Base-by-base conservation (phyloP, 163 green algal genomes). In the Trebouxiophyceae sp. region DNA sequence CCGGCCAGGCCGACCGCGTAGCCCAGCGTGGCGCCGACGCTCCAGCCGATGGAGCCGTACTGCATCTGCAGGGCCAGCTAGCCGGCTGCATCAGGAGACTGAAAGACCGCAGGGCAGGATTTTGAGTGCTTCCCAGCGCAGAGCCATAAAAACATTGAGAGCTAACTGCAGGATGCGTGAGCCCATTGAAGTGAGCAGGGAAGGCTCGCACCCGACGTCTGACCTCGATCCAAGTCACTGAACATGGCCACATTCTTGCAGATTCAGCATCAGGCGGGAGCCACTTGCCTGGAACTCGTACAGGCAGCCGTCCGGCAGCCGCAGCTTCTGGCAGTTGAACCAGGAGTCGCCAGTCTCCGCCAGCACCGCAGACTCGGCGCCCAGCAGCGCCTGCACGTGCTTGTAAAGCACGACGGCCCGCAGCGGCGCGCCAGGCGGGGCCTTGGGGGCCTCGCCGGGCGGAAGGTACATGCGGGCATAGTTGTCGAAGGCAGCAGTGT, bases 21-120 rank as follows among this genome's bases (percentile, higher is more conserved):
- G 58, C 88, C 88, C 54, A 95, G 80, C 22, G 71, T 72, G 0
- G 82, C 82, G 16, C 87, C 87, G 34, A 93, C 85, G 8, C 60
- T 74, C 87, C 87, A 93, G 26, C 87, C 87, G 50, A 93, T 92
- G 63, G 63, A 81, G 26, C 84, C 85, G 69, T 91, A 95, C 59
- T 91, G 81, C 75, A 88, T 85, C 67, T 88, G 39, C 39, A 50
- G 12, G 16, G 12, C n/a, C n/a, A n/a, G n/a, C n/a, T n/a, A n/a
- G n/a, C n/a, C n/a, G n/a, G n/a, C n/a, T n/a, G n/a, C n/a, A n/a
- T n/a, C n/a, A n/a, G n/a, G n/a, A n/a, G n/a, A n/a, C n/a, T n/a
- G n/a, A n/a, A n/a, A n/a, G n/a, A n/a, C n/a, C n/a, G n/a, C n/a
- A n/a, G n/a, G n/a, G n/a, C n/a, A n/a, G n/a, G n/a, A n/a, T n/a